Conservation (phyloP, 257 asterid species). For the Scutellaria galericulata region DNA sequence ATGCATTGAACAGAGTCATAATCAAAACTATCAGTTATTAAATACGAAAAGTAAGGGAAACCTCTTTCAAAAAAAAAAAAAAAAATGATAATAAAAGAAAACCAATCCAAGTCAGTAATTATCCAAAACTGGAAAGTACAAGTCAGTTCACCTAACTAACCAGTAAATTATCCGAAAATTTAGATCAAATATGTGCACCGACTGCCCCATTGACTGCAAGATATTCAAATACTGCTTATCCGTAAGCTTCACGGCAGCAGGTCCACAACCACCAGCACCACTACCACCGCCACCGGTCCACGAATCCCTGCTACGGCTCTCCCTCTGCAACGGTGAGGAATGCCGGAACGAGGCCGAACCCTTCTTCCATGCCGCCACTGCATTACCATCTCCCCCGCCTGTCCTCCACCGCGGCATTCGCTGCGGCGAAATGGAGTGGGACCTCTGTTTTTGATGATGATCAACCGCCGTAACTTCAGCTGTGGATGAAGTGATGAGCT, state of each 20-base stretch:
- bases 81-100: background rate
- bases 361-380: conserved; percentile 56
- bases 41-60: background rate
- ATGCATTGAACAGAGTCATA: conserved; percentile 5
- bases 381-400: conserved; percentile 50
- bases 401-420: conserved; percentile 52
- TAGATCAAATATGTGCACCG: conserved; percentile 84
- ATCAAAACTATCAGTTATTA: background rate
- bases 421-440: conserved; percentile 90
- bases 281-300: conserved; percentile 39
- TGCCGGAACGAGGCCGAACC: conserved; percentile 72
- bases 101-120: background rate
- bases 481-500: conserved; percentile 62
- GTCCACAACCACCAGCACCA: conserved; percentile 42
- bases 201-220: conserved; percentile 95
- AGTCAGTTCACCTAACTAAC: conserved; percentile 52
- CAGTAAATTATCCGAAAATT: conserved; percentile 71
- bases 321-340: conserved; percentile 88
- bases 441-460: conserved; percentile 64
- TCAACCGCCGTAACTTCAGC: conserved; percentile 44
- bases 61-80: background rate
- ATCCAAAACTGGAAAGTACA: conserved; percentile 36
- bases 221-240: conserved; percentile 85
- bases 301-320: conserved; percentile 47
- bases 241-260: conserved; percentile 65